Evolutionary conservation across 208 protist genomes (phyloP).

Genomic region (Histomonas meleagridis): DNA sequence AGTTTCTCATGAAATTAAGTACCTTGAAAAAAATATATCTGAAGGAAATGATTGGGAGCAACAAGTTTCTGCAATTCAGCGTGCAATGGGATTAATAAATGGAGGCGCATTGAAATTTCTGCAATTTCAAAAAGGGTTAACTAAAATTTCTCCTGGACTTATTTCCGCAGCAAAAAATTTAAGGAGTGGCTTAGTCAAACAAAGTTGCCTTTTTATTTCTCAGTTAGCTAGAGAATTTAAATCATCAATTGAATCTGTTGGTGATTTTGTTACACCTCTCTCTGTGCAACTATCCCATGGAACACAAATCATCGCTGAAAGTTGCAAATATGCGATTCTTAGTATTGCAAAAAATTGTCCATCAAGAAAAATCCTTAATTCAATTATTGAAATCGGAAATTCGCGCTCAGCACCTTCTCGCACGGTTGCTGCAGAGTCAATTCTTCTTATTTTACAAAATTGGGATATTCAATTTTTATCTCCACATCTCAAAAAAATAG

Average conservation of each 20-base stretch:
- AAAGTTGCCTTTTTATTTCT: neutral
- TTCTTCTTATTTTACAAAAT: neutral
- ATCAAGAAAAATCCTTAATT: neutral
- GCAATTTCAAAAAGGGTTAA: neutral
- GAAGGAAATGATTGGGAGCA: neutral
- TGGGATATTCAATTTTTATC: neutral
- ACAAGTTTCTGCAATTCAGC: neutral
- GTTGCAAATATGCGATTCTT: neutral
- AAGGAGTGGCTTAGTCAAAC: neutral
- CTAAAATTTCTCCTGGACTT: neutral
- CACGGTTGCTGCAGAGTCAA: neutral
- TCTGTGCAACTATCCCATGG: neutral
- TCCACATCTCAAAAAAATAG: neutral
- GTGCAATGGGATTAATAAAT: neutral
- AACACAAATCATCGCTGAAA: slow-evolving; percentile 8
- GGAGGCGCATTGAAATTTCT: neutral
- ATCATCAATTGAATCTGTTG: neutral
- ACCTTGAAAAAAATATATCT: neutral
- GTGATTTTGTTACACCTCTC: neutral
- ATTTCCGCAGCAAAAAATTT: neutral
- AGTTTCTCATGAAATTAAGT: neutral
- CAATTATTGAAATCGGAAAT: neutral
- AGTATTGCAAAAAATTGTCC: neutral
- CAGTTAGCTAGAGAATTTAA: neutral
- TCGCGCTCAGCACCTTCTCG: too few species aligned